Evolutionary conservation across 2,329 filamentous ascomycete species (phyloP).

Genomic region (Ophiocordyceps camponoti-floridani): DNA sequence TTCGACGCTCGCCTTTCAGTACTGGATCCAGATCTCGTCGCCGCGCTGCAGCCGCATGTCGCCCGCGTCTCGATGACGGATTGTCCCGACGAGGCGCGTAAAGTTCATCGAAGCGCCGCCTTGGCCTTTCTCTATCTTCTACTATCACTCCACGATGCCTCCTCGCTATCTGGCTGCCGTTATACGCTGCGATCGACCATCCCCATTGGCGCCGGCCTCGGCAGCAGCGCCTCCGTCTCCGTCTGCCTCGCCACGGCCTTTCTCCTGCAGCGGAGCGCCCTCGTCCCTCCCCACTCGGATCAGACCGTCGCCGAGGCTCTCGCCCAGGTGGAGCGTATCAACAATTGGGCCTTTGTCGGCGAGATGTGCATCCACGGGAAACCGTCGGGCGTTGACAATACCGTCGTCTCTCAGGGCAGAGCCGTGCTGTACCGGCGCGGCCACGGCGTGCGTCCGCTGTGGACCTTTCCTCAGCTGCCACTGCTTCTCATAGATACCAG

Average conservation of each 20-base stretch:
- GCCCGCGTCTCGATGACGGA: conserved; percentile 43
- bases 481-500: conserved; percentile 79
- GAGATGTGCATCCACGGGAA: conserved; percentile 98
- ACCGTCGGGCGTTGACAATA: conserved; percentile 93
- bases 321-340: conserved; percentile 84
- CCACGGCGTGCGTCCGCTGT: conserved; percentile 57
- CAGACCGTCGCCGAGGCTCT: conserved; percentile 78
- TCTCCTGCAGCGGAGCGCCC: conserved; percentile 69
- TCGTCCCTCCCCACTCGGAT: conserved; percentile 82
- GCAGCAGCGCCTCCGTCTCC: conserved; percentile 84
- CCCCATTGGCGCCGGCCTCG: conserved; percentile 77
- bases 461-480: conserved; percentile 81
- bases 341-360: conserved; percentile 91
- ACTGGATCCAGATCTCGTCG: conserved; percentile 68
- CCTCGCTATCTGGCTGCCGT: conserved; percentile 60
- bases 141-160: conserved; percentile 52
- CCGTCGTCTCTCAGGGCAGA: conserved; percentile 82
- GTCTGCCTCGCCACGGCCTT: conserved; percentile 78
- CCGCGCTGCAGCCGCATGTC: conserved; percentile 66
- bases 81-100: conserved; percentile 53
- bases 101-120: conserved; percentile 69
- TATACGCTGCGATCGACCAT: conserved; percentile 91
- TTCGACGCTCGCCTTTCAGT: conserved; percentile 81
- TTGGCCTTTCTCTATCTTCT: conserved; percentile 85
- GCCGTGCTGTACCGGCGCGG: conserved; percentile 77